phyloP scores from a whole-genome alignment of 345 rosid genomes.

The Hypericum androsaemum region DNA sequence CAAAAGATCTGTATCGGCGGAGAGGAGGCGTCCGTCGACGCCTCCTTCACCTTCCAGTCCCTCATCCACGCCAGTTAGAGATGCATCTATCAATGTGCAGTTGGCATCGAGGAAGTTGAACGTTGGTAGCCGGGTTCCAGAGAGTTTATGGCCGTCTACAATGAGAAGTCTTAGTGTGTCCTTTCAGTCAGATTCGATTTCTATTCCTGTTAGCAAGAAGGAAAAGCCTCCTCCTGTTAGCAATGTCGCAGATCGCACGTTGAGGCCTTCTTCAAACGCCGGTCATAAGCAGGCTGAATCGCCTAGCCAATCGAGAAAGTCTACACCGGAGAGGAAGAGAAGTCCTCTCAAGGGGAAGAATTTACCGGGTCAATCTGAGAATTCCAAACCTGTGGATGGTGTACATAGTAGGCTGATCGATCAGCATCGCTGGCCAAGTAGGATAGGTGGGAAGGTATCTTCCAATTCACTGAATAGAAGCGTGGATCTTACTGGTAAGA shows the following conservation, averaged over 20 bases:
- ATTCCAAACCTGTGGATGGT: slow-evolving; percentile 76
- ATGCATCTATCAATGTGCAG: slow-evolving; percentile 41
- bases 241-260: slow-evolving; percentile 53
- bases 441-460: slow-evolving; percentile 52
- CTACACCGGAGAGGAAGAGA: slow-evolving; percentile 70
- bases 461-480: slow-evolving; percentile 41
- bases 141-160: slow-evolving; percentile 97
- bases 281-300: slow-evolving; percentile 55
- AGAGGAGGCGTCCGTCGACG: slow-evolving; percentile 78
- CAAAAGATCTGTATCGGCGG: slow-evolving; percentile 78
- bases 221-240: slow-evolving; percentile 45
- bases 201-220: slow-evolving; percentile 74
- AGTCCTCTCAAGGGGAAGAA: slow-evolving; percentile 81
- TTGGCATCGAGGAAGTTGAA: slow-evolving; percentile 54
- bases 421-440: slow-evolving; percentile 92
- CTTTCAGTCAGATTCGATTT: slow-evolving; percentile 80
- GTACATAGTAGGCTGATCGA: slow-evolving; percentile 61
- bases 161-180: slow-evolving; percentile 97
- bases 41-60: slow-evolving; percentile 57
- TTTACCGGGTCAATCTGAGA: slow-evolving; percentile 76
- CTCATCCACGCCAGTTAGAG: slow-evolving; percentile 58
- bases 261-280: slow-evolving; percentile 80
- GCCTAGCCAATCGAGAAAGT: slow-evolving; percentile 44
- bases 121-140: slow-evolving; percentile 52
- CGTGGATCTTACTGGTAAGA: slow-evolving; percentile 54